Evolutionary conservation across 306 rosid genomes (phyloP).

Genomic region (Vachellia pachyceras): DNA sequence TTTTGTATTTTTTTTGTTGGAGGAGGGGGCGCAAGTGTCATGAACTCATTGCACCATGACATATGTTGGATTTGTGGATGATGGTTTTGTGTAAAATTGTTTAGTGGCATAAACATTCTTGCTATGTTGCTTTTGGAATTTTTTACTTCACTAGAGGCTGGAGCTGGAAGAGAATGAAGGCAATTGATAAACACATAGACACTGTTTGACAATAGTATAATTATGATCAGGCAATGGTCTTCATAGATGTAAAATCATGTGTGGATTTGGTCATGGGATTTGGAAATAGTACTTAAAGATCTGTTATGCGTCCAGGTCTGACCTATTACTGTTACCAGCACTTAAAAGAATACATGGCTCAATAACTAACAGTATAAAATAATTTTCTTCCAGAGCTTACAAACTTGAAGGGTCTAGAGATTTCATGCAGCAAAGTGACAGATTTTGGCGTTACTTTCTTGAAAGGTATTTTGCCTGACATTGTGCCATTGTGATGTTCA

Average conservation of each 20-base stretch:
- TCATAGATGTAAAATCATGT: neutral
- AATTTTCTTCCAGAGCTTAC: conserved; percentile 71
- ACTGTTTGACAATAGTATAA: neutral
- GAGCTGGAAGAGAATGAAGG: neutral
- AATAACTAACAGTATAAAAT: conserved; percentile 27
- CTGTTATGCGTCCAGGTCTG: neutral
- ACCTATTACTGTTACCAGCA: neutral
- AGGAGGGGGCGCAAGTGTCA: neutral
- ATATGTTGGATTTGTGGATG: neutral
- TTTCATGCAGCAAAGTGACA: conserved; percentile 86
- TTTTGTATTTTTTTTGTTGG: too few relatives aligned
- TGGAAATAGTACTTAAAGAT: neutral
- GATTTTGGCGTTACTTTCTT: conserved; percentile 77
- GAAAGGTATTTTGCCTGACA: conserved; percentile 56
- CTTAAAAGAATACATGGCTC: conserved; percentile 8
- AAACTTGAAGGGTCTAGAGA: conserved; percentile 71
- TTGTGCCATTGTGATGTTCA: conserved; percentile 18
- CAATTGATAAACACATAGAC: neutral
- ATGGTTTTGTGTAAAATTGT: neutral
- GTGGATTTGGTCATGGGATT: neutral
- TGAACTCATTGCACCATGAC: neutral
- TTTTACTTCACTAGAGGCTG: neutral
- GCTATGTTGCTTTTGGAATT: neutral
- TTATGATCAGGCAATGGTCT: neutral
- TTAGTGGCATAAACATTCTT: conserved; percentile 9